Evolutionary conservation across 2,329 filamentous ascomycete species (phyloP), one percentile per base, ranked within the genome.

Genomic region (Penicillium digitatum): DNA sequence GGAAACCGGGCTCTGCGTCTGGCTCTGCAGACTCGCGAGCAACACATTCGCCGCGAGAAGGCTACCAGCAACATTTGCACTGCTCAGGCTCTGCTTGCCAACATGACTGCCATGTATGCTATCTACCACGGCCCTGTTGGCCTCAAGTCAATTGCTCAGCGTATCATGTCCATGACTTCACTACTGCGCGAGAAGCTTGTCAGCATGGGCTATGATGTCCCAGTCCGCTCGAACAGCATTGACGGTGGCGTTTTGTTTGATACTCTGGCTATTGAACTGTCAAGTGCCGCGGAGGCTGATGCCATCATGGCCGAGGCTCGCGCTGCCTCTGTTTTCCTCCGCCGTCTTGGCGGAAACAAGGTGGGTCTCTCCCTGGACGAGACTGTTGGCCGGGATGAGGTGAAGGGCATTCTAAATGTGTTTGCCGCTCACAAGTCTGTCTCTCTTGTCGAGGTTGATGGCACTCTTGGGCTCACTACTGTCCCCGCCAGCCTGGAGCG

Each of bases 21-120:
- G 68, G 89, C 93, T 18, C 78, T 96, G 49, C 93, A 97, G 76
- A 96, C 93, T 10, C 82, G 93, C 65, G 93, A 97, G 76, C 93
- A 97, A 78, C 93, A 97, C 72, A 96, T 97, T 71, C 84, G 93
- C 62, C 84, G 93, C 68, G 93, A 97, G 73, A 96, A 96, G 81
- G 93, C 93, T 1, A 97, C 93, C 1, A 96, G 91, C 79, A 97
- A 97, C 70, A 92, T 96, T 56, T 97, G 93, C 78, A 97, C 93
- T 1, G 92, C 93, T 1, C 93, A 97, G 75, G 93, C 93, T 9
- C 78, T 97, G 26, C 80, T 96, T 48, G 93, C 93, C 35, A 97
- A 97, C 74, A 96, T 96, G 90, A 93, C 86, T 64, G 90, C 92
- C 52, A 87, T 96, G 78, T 97, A 96, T 70, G 92, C 91, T 49